Evolutionary conservation across 257 asterid species (phyloP).

Genomic region (Scutellaria barbata): DNA sequence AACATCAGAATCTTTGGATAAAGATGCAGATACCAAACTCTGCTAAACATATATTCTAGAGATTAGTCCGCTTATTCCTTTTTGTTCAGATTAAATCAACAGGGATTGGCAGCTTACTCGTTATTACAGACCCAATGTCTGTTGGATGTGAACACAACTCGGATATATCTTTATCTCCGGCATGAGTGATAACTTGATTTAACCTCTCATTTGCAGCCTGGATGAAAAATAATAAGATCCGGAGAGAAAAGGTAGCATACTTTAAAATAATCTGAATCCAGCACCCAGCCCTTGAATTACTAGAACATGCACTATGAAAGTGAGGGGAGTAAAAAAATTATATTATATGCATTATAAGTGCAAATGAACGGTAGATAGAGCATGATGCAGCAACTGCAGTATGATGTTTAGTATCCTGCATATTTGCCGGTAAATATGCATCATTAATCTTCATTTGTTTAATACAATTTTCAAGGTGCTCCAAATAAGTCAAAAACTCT

Average conservation of each 20-base stretch:
- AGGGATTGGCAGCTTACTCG: conserved; percentile 58
- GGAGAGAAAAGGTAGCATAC: conserved; percentile 25
- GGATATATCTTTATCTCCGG: conserved; percentile 68
- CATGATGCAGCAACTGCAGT: conserved; percentile 10
- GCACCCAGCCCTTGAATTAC: conserved; percentile 14
- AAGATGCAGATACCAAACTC: conserved; percentile 10
- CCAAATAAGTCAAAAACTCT: not conserved
- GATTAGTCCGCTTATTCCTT: conserved; percentile 2
- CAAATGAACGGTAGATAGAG: conserved; percentile 13
- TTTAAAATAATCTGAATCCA: conserved; percentile 18
- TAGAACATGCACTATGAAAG: conserved; percentile 22
- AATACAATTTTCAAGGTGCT: conserved; percentile 16
- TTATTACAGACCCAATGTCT: conserved; percentile 52
- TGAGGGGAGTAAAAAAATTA: conserved; percentile 15
- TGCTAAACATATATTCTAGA: conserved; percentile 17
- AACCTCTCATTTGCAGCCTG: conserved; percentile 86
- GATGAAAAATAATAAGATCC: conserved; percentile 41
- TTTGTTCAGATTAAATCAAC: conserved; percentile 17
- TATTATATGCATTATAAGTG: conserved; percentile 7
- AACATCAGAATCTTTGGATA: conserved; percentile 10
- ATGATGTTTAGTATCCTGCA: not conserved
- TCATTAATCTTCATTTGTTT: not conserved
- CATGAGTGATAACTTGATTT: conserved; percentile 72
- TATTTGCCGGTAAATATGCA: conserved; percentile 1
- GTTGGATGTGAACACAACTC: conserved; percentile 62